Percentiles rank a stretch among this genome's conserved stretches.
Conservation (phyloP, 306 rosid species). For the Albizia julibrissin region DNA sequence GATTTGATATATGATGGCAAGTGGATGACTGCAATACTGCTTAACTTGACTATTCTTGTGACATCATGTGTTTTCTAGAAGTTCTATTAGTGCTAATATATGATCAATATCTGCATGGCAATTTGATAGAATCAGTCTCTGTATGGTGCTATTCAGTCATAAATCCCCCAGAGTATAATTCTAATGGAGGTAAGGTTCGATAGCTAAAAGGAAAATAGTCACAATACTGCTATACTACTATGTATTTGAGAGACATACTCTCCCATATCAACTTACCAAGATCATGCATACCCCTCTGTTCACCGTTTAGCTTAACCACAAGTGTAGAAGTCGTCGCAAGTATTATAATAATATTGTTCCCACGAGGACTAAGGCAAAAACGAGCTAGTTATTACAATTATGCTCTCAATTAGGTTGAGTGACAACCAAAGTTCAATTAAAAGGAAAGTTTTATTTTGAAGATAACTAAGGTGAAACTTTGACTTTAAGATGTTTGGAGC, state of each 20-base stretch:
- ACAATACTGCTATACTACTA: background rate
- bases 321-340: no score
- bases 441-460: no score
- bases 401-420: no score
- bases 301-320: no score
- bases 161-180: background rate
- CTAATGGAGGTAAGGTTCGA: no score
- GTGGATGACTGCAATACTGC: conserved; percentile 2
- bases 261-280: background rate
- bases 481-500: no score
- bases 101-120: conserved; percentile 11
- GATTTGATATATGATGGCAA: conserved; percentile 2
- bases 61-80: background rate
- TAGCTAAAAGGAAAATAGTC: background rate
- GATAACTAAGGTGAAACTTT: no score
- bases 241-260: background rate
- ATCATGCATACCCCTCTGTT: no score
- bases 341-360: no score
- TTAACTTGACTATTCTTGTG: background rate
- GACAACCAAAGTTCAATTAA: no score
- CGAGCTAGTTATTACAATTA: no score
- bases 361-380: no score
- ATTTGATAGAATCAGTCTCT: background rate
- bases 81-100: background rate
- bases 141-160: background rate